These are phyloP conservation scores for Straminergon stramineum DNA, from an alignment of 225 moss, liverwort and hornwort genomes.

Conservation along the genomic window DNA sequence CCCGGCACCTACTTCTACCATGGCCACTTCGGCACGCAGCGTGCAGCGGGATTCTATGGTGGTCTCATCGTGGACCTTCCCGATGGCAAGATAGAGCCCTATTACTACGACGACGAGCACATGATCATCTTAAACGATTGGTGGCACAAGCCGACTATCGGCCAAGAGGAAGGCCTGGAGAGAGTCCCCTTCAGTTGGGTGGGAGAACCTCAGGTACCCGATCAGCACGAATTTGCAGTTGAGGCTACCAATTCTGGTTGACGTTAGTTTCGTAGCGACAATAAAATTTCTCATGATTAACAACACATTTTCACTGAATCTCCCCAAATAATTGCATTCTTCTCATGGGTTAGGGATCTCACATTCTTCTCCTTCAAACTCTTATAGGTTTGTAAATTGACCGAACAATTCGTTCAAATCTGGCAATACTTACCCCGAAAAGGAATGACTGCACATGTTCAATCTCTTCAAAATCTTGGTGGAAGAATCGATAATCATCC, in stretches of 20 bases:
- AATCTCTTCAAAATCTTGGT: neutral
- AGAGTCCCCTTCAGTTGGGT: conserved; percentile 17
- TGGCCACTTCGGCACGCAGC: conserved; percentile 53
- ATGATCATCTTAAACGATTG: conserved; percentile 60
- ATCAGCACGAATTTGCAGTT: neutral
- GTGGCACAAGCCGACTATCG: conserved; percentile 33
- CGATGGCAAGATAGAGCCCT: neutral
- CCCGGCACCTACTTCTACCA: conserved; percentile 66
- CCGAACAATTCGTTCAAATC: neutral
- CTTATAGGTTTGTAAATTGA: no score
- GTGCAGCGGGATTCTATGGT: conserved; percentile 56
- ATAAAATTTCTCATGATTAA: no score
- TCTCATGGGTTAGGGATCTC: neutral
- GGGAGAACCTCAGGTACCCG: conserved; percentile 48
- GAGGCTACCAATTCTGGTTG: neutral
- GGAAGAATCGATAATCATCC: neutral
- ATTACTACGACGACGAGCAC: conserved; percentile 35
- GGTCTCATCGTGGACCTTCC: conserved; percentile 30
- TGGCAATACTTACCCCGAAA: neutral
- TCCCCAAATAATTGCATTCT: neutral
- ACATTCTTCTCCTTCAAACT: neutral
- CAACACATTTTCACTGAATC: neutral
- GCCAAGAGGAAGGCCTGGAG: conserved; percentile 38
- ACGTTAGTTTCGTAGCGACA: neutral
- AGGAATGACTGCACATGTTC: neutral